These are phyloP conservation scores for Solanum hybrid DNA, from an alignment of 305 asterid genomes.

Conservation along the genomic window DNA sequence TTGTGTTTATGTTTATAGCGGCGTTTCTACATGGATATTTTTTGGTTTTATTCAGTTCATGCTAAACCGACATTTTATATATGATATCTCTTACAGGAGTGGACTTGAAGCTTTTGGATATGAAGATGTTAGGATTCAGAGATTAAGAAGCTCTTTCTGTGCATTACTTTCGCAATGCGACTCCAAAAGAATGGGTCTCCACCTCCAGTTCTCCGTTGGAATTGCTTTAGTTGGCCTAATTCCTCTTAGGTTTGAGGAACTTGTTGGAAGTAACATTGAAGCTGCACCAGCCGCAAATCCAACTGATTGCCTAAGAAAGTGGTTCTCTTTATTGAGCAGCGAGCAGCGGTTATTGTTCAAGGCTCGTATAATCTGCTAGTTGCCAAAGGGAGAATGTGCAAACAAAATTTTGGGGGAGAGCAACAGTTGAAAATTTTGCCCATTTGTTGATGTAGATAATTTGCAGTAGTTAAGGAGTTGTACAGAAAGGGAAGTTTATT, in stretches of 20 bases:
- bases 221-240: conserved; percentile 41
- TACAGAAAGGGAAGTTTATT: background rate
- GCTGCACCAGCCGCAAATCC: conserved; percentile 17
- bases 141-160: conserved; percentile 38
- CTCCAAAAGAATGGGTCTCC: conserved; percentile 23
- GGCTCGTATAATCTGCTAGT: conserved; percentile 13
- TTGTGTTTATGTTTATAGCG: background rate
- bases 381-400: background rate
- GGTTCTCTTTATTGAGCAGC: conserved; percentile 49
- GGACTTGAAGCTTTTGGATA: conserved; percentile 56
- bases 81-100: conserved; percentile 35
- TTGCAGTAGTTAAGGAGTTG: background rate
- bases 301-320: conserved; percentile 33
- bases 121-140: conserved; percentile 43
- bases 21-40: background rate
- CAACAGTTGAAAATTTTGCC: background rate
- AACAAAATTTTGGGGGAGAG: background rate
- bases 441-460: background rate
- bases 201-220: conserved; percentile 37
- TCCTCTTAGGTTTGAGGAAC: conserved; percentile 27
- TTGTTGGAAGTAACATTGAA: conserved; percentile 19
- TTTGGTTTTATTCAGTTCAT: background rate
- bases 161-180: conserved; percentile 18
- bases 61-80: background rate
- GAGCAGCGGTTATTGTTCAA: conserved; percentile 53